Evolutionary conservation across 2,329 filamentous ascomycete genomes (phyloP).

Genomic region (Septoria linicola): DNA sequence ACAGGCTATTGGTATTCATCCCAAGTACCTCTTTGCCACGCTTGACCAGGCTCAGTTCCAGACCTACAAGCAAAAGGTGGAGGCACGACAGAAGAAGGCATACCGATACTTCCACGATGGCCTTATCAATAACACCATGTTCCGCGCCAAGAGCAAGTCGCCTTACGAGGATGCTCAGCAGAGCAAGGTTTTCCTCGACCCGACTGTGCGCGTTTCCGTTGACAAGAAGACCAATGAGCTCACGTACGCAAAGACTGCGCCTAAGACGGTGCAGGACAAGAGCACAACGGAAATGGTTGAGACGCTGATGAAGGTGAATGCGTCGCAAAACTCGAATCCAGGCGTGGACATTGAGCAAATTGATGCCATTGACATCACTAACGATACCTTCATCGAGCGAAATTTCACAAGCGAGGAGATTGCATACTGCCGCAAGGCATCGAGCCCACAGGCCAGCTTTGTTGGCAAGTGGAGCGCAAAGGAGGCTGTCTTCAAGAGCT

Average conservation of each 20-base stretch:
- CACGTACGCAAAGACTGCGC: conserved; percentile 68
- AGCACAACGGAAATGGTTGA: conserved; percentile 74
- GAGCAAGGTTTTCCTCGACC: conserved; percentile 87
- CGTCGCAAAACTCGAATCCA: conserved; percentile 65
- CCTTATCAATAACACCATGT: conserved; percentile 95
- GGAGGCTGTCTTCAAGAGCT: conserved; percentile 96
- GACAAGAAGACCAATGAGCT: conserved; percentile 86
- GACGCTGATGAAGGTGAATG: conserved; percentile 66
- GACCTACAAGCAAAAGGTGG: conserved; percentile 82
- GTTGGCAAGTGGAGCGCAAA: conserved; percentile 96
- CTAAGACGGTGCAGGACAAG: conserved; percentile 62
- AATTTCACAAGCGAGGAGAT: conserved; percentile 89
- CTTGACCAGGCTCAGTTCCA: conserved; percentile 82
- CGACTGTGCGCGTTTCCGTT: conserved; percentile 76
- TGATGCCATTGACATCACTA: conserved; percentile 82
- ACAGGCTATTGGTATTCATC: conserved; percentile 94
- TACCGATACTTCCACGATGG: conserved; percentile 99
- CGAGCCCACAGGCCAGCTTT: conserved; percentile 84
- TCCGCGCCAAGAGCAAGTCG: conserved; percentile 88
- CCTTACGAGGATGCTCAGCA: conserved; percentile 90
- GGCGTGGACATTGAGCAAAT: conserved; percentile 94
- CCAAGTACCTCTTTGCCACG: conserved; percentile 92
- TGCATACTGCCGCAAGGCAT: conserved; percentile 77
- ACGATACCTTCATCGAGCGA: conserved; percentile 88
- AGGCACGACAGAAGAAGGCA: conserved; percentile 93